Conservation (phyloP, 441 rosid species). For the Bocquillonia castaneifolia region DNA sequence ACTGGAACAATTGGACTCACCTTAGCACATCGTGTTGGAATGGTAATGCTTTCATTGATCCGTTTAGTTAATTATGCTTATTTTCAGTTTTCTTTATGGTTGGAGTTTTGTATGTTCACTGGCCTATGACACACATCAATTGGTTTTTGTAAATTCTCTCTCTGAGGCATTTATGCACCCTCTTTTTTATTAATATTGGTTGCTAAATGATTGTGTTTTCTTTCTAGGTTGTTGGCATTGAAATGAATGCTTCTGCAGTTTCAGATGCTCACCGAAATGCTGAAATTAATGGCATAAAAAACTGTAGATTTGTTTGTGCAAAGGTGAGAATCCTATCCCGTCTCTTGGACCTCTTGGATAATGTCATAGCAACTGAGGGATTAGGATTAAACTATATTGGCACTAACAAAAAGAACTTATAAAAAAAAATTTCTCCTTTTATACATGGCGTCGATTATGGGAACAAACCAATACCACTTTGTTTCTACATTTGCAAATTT, state of each 20-base stretch:
- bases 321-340: constrained; percentile 51
- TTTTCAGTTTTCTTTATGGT: not conserved
- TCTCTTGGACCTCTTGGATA: constrained; percentile 4
- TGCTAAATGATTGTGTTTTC: constrained; percentile 11
- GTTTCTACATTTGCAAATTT: not conserved
- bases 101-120: constrained; percentile 9
- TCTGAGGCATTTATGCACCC: not conserved
- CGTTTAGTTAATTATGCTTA: not conserved
- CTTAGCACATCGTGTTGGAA: constrained; percentile 82
- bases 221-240: constrained; percentile 74
- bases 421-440: not conserved
- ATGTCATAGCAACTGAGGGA: not conserved
- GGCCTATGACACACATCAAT: not conserved
- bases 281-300: constrained; percentile 75
- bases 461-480: not conserved
- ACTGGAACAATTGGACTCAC: constrained; percentile 96
- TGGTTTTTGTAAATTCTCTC: too few species aligned
- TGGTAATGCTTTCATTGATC: constrained; percentile 52
- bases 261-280: constrained; percentile 86
- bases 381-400: not conserved
- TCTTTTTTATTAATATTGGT: not conserved
- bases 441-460: not conserved
- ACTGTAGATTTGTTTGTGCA: constrained; percentile 80
- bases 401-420: not conserved
- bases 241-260: constrained; percentile 93